Percentiles rank a stretch among this genome's conserved stretches.
Evolutionary conservation across 2,329 filamentous ascomycete genomes (phyloP).

Genomic region (Arachnopeziza araneosa): DNA sequence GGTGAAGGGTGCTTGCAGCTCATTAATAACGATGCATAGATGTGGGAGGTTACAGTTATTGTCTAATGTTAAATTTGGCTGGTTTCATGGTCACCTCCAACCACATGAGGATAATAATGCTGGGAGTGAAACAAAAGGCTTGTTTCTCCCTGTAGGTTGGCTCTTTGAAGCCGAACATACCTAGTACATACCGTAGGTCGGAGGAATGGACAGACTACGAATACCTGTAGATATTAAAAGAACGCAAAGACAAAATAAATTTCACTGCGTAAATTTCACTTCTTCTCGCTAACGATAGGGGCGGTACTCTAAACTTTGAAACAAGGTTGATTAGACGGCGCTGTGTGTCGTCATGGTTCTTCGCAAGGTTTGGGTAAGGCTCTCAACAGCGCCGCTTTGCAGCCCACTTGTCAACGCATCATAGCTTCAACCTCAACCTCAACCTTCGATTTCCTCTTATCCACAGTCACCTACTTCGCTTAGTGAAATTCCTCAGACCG

Average conservation of each 20-base stretch:
- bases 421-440: not conserved
- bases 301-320: not conserved
- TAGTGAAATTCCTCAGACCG: not conserved
- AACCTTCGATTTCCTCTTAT: not conserved
- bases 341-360: not conserved
- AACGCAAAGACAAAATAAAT: not conserved
- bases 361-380: not conserved
- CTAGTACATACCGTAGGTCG: not conserved
- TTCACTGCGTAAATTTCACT: not conserved
- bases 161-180: not conserved
- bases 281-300: not conserved
- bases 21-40: not conserved
- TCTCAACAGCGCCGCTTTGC: not conserved
- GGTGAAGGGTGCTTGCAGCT: constrained; percentile 37
- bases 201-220: not conserved
- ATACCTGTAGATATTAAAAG: not conserved
- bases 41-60: not conserved
- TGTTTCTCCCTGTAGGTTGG: not conserved
- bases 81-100: not conserved
- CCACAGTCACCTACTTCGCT: not conserved
- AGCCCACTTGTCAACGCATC: not conserved
- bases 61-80: not conserved
- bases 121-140: not conserved
- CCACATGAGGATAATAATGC: not conserved
- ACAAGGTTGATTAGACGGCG: not conserved